A percentile compares a stretch with the other conserved stretches of the same genome.
Conservation (phyloP, 2,329 filamentous ascomycete genomes). For the Didymella arachidicola region DNA sequence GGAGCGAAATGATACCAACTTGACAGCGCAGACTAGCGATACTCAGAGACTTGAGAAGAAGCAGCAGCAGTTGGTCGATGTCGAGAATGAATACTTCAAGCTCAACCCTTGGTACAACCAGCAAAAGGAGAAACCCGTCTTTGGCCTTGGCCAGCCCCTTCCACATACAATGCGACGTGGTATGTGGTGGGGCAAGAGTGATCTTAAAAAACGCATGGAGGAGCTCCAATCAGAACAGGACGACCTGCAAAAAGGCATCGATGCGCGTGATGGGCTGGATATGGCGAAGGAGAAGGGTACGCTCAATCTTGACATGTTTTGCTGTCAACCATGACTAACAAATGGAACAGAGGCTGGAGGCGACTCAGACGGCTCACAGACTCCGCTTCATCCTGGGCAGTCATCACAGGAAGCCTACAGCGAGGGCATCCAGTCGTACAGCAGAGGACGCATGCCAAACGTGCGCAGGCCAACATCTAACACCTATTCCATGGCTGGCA, state of each 20-base stretch:
- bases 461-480: slow-evolving; percentile 20
- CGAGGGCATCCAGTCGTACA: slow-evolving; percentile 25
- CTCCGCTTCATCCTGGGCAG: slow-evolving; percentile 5
- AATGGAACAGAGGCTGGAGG: slow-evolving; percentile 16
- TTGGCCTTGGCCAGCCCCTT: slow-evolving; percentile 62
- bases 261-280: slow-evolving; percentile 27
- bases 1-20: slow-evolving; percentile 27
- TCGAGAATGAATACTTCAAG: slow-evolving; percentile 63
- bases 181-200: slow-evolving; percentile 58
- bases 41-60: slow-evolving; percentile 37
- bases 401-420: neutral
- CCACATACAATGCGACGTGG: slow-evolving; percentile 62
- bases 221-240: slow-evolving; percentile 26
- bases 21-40: slow-evolving; percentile 20
- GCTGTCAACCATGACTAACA: neutral
- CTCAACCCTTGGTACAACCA: slow-evolving; percentile 65
- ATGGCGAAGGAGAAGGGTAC: slow-evolving; percentile 27
- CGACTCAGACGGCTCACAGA: slow-evolving; percentile 28
- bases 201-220: slow-evolving; percentile 51
- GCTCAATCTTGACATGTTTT: neutral
- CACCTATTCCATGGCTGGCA: slow-evolving; percentile 16
- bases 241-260: slow-evolving; percentile 26
- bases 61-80: slow-evolving; percentile 39
- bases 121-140: slow-evolving; percentile 60
- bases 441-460: slow-evolving; percentile 25